Evolutionary conservation across 2,329 filamentous ascomycete species (phyloP).

Genomic region (Cladosporium halotolerans): DNA sequence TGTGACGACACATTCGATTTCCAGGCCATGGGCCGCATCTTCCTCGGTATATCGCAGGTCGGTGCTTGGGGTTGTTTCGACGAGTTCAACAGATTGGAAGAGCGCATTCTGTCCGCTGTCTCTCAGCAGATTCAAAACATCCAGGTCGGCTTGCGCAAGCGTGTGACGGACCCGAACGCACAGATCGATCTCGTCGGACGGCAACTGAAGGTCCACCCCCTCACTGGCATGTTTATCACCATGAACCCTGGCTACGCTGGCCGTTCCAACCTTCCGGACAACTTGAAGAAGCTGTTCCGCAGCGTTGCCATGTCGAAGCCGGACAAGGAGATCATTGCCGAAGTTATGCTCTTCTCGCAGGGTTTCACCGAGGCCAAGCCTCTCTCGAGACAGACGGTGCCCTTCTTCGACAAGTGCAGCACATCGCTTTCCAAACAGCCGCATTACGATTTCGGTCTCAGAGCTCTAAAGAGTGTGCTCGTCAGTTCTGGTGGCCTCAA

Average conservation of each 20-base stretch:
- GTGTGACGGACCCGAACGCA: constrained; percentile 70
- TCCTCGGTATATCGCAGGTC: constrained; percentile 97
- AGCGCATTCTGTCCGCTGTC: constrained; percentile 93
- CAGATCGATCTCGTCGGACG: constrained; percentile 94
- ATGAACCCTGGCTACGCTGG: constrained; percentile 99
- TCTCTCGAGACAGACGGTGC: constrained; percentile 90
- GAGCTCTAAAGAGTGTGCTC: constrained; percentile 95
- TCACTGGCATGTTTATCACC: constrained; percentile 98
- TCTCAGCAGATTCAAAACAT: constrained; percentile 99
- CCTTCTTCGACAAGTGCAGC: constrained; percentile 93
- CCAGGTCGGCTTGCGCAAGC: constrained; percentile 86
- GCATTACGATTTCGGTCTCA: constrained; percentile 97
- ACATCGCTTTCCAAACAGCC: constrained; percentile 84
- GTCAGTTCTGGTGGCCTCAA: constrained; percentile 97
- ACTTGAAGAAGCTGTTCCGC: constrained; percentile 98
- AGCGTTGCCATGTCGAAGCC: constrained; percentile 99
- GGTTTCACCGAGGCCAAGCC: constrained; percentile 95
- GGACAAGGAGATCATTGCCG: constrained; percentile 97
- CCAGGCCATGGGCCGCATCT: constrained; percentile 98
- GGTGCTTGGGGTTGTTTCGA: constrained; percentile 99
- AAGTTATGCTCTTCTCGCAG: constrained; percentile 99
- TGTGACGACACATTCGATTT: constrained; percentile 99
- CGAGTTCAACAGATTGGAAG: constrained; percentile 98
- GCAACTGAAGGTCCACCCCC: constrained; percentile 79
- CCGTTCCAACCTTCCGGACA: constrained; percentile 95